phyloP scores from a whole-genome alignment of 1,139 yeast species.

The Magnusiomyces magnusii region DNA sequence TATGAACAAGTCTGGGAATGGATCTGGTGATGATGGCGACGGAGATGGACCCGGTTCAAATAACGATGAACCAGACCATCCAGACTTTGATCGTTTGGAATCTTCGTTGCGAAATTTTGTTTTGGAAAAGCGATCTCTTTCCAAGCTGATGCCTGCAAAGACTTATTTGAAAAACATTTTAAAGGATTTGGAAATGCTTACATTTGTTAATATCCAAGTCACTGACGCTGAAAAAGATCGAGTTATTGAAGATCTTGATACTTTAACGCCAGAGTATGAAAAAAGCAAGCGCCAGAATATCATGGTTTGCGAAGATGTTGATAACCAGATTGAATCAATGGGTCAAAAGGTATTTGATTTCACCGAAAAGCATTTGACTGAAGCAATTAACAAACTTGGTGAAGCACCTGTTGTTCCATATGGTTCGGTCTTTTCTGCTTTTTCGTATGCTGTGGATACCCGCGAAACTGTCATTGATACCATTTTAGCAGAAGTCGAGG shows the following conservation, averaged over 20 bases:
- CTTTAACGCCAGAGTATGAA: constrained; percentile 54
- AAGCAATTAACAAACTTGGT: constrained; percentile 52
- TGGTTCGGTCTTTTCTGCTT: constrained; percentile 55
- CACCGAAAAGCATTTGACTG: constrained; percentile 48
- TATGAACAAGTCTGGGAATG: constrained; percentile 37
- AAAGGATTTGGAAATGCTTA: constrained; percentile 53
- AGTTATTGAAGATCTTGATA: constrained; percentile 39
- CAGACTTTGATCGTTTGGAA: constrained; percentile 79
- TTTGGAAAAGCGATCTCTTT: constrained; percentile 77
- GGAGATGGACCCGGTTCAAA: constrained; percentile 34
- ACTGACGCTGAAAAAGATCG: constrained; percentile 39
- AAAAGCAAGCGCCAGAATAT: constrained; percentile 46
- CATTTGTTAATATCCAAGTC: constrained; percentile 53
- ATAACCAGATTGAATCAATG: constrained; percentile 52
- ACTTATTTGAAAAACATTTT: constrained; percentile 67
- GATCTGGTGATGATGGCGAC: constrained; percentile 32
- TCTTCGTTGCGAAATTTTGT: constrained; percentile 79
- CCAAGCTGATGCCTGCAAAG: constrained; percentile 89
- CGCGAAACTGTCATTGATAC: constrained; percentile 60
- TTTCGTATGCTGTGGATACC: constrained; percentile 63
- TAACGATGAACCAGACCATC: constrained; percentile 32
- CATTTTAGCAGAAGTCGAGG: constrained; percentile 53
- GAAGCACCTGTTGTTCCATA: constrained; percentile 50
- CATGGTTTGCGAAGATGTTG: constrained; percentile 52
- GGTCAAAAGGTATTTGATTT: constrained; percentile 53